Evolutionary conservation across 495 filamentous ascomycete species (phyloP).

Genomic region (Neohortaea acidophila): DNA sequence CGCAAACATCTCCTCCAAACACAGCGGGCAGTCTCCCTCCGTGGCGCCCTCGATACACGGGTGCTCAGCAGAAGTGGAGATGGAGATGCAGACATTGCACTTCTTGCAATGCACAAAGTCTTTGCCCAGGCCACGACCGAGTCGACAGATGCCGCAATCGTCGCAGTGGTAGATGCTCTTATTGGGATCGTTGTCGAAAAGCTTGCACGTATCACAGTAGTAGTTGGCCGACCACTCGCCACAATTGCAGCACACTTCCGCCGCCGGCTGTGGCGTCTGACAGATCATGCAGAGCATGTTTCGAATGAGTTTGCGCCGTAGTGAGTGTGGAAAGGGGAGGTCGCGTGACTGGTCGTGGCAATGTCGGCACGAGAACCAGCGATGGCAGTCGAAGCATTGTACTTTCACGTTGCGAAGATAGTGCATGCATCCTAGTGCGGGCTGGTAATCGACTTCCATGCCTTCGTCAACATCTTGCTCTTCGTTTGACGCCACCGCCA

Average conservation of each 20-base stretch:
- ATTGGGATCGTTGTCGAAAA: slow-evolving; percentile 86
- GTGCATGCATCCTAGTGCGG: slow-evolving; percentile 65
- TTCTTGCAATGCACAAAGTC: slow-evolving; percentile 91
- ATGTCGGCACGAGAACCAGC: slow-evolving; percentile 90
- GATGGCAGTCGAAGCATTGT: slow-evolving; percentile 75
- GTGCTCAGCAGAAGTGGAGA: slow-evolving; percentile 63
- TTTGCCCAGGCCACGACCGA: slow-evolving; percentile 82
- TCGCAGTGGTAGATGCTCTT: slow-evolving; percentile 94
- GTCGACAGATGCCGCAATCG: slow-evolving; percentile 90
- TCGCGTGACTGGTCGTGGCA: slow-evolving; percentile 83
- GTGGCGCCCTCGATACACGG: slow-evolving; percentile 88
- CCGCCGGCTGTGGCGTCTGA: slow-evolving; percentile 66
- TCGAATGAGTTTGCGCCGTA: slow-evolving; percentile 68
- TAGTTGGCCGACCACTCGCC: slow-evolving; percentile 70
- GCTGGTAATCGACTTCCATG: slow-evolving; percentile 29
- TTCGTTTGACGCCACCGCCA: slow-evolving; percentile 28
- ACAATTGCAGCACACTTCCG: slow-evolving; percentile 61
- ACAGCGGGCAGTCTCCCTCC: slow-evolving; percentile 97
- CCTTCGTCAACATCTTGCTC: slow-evolving; percentile 33
- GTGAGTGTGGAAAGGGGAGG: slow-evolving; percentile 37
- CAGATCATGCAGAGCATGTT: slow-evolving; percentile 99
- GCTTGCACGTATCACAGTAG: slow-evolving; percentile 86
- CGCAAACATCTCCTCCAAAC: slow-evolving; percentile 94
- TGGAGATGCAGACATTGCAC: slow-evolving; percentile 67
- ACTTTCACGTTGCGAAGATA: slow-evolving; percentile 93